phyloP scores from a whole-genome alignment of 768 basidiomycete species.

The Mycena sanguinolenta region DNA sequence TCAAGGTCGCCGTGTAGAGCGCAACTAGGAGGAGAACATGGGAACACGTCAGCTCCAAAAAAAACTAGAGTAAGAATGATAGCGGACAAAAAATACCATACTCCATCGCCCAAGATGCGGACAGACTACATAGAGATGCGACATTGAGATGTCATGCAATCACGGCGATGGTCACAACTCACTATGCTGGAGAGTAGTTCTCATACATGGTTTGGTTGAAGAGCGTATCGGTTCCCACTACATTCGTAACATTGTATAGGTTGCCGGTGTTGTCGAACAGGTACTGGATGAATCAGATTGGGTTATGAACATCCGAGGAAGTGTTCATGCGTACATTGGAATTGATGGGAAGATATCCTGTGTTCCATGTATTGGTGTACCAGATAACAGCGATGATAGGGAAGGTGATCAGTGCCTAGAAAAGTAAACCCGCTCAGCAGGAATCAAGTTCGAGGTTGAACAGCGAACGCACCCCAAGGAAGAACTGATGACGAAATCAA shows the following conservation, averaged over 20 bases:
- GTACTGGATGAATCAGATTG: not conserved
- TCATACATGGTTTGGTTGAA: constrained; percentile 53
- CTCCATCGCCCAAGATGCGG: constrained; percentile 44
- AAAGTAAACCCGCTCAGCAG: no score
- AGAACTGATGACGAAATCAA: not conserved
- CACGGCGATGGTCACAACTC: constrained; percentile 59
- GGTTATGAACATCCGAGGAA: no score
- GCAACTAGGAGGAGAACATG: constrained; percentile 15
- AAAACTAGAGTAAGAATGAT: no score
- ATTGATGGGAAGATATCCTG: constrained; percentile 53
- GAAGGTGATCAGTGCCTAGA: constrained; percentile 21
- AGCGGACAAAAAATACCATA: constrained; percentile 41
- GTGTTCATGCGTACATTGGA: constrained; percentile 44
- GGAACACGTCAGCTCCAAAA: constrained; percentile 31
- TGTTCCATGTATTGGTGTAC: constrained; percentile 52
- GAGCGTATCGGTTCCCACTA: constrained; percentile 48
- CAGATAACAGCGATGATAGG: constrained; percentile 19
- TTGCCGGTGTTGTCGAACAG: constrained; percentile 59
- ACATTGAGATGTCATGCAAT: constrained; percentile 30
- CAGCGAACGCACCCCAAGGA: no score
- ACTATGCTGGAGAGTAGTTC: no score
- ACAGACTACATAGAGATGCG: not conserved
- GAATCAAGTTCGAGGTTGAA: not conserved
- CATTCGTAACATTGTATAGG: constrained; percentile 53
- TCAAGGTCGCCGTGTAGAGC: constrained; percentile 48